These are phyloP conservation scores for Fusarium buharicum DNA, from an alignment of 2,329 filamentous ascomycete genomes.

Conservation along the genomic window DNA sequence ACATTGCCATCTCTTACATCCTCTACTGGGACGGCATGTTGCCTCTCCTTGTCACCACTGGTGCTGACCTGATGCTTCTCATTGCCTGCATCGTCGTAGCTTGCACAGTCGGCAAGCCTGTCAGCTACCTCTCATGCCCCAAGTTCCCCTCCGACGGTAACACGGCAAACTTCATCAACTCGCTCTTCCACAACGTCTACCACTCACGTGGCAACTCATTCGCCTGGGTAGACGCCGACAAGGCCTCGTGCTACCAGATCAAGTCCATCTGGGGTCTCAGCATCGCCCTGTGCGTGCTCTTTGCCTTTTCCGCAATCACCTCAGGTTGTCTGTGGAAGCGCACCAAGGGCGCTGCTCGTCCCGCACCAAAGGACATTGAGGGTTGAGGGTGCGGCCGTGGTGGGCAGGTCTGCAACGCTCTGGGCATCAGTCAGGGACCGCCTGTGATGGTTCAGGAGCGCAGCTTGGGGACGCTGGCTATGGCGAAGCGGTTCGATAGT, in stretches of 20 bases:
- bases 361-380: conserved; percentile 60
- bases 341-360: conserved; percentile 55
- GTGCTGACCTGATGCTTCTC: conserved; percentile 74
- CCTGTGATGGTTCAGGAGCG: conserved; percentile 41
- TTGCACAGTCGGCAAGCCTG: conserved; percentile 80
- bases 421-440: conserved; percentile 31
- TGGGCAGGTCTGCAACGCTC: conserved; percentile 32
- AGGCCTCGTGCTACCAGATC: conserved; percentile 80
- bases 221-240: conserved; percentile 62
- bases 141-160: conserved; percentile 56
- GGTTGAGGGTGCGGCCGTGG: conserved; percentile 60
- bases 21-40: conserved; percentile 82
- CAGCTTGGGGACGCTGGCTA: conserved; percentile 54
- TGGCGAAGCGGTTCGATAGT: conserved; percentile 50
- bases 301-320: conserved; percentile 70
- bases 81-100: conserved; percentile 82
- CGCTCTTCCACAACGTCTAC: conserved; percentile 56
- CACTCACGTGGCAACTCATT: conserved; percentile 49
- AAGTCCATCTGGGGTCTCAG: conserved; percentile 89
- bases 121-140: conserved; percentile 80
- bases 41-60: conserved; percentile 75
- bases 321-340: conserved; percentile 71
- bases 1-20: conserved; percentile 82
- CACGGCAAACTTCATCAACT: conserved; percentile 57
- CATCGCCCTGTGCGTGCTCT: conserved; percentile 80